Conservation (phyloP, 257 asterid genomes). For the Solanum pimpinellifolium region DNA sequence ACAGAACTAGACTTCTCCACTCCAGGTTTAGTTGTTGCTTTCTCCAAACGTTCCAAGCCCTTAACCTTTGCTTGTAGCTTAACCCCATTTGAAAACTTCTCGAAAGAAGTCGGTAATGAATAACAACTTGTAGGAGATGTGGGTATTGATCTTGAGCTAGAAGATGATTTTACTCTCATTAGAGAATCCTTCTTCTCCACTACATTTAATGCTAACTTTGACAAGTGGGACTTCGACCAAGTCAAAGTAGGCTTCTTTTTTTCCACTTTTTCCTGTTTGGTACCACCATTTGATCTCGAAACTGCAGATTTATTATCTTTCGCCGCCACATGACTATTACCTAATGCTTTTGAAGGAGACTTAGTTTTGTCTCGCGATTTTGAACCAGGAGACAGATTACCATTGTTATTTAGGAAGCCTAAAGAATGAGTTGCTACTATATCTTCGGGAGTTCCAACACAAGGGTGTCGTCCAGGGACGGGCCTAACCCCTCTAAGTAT, state of each 20-base stretch:
- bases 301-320: slow-evolving; percentile 36
- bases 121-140: slow-evolving; percentile 92
- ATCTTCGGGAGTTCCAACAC: slow-evolving; percentile 93
- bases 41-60: slow-evolving; percentile 67
- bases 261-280: slow-evolving; percentile 42
- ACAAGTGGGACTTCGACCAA: slow-evolving; percentile 77
- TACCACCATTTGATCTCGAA: slow-evolving; percentile 22
- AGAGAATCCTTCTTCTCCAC: slow-evolving; percentile 50
- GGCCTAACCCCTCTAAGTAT: slow-evolving; percentile 78
- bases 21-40: slow-evolving; percentile 34
- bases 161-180: slow-evolving; percentile 50
- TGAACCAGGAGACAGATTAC: slow-evolving; percentile 26
- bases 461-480: slow-evolving; percentile 88
- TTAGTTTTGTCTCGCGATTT: slow-evolving; percentile 31
- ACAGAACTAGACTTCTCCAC: slow-evolving; percentile 39
- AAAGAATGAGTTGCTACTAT: slow-evolving; percentile 80
- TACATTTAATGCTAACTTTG: slow-evolving; percentile 50
- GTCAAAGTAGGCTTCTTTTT: slow-evolving; percentile 41
- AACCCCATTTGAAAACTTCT: slow-evolving; percentile 76
- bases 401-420: slow-evolving; percentile 63
- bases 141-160: slow-evolving; percentile 84
- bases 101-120: slow-evolving; percentile 87
- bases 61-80: slow-evolving; percentile 67
- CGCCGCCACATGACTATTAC: slow-evolving; percentile 11
- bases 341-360: slow-evolving; percentile 11